Conservation (phyloP, 208 protist genomes). For the Porcisia deanei region DNA sequence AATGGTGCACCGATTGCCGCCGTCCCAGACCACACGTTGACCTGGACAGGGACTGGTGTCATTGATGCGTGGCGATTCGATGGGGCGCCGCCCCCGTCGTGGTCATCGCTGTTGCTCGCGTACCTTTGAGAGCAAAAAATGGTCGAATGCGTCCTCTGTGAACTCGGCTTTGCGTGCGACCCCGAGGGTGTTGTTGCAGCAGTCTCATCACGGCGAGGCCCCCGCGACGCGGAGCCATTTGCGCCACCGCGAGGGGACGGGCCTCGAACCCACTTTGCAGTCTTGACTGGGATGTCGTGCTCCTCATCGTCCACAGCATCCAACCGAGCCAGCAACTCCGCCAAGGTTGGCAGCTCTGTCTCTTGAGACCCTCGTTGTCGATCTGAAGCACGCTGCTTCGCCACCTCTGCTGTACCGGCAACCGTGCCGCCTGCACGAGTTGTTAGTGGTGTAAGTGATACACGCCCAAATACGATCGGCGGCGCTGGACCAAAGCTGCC, state of each 20-base stretch:
- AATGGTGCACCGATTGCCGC: not conserved
- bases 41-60: not conserved
- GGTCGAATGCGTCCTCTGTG: not conserved
- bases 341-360: constrained; percentile 22
- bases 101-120: not conserved
- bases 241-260: too few species aligned
- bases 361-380: not conserved
- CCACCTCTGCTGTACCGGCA: not conserved
- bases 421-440: not conserved
- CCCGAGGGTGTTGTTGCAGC: not conserved
- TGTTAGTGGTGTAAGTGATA: not conserved
- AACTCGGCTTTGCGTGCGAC: not conserved
- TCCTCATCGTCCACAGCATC: constrained; percentile 11
- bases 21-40: not conserved
- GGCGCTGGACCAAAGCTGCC: constrained; percentile 7
- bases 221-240: not conserved
- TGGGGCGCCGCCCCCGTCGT: not conserved
- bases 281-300: not conserved
- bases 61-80: not conserved
- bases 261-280: not conserved
- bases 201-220: not conserved
- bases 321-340: constrained; percentile 21
- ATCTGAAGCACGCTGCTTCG: not conserved
- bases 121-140: not conserved
- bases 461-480: constrained; percentile 8